These are phyloP conservation scores for Chlamydomonas incerta DNA, from an alignment of 139 green algal species.

Conservation along the genomic window DNA sequence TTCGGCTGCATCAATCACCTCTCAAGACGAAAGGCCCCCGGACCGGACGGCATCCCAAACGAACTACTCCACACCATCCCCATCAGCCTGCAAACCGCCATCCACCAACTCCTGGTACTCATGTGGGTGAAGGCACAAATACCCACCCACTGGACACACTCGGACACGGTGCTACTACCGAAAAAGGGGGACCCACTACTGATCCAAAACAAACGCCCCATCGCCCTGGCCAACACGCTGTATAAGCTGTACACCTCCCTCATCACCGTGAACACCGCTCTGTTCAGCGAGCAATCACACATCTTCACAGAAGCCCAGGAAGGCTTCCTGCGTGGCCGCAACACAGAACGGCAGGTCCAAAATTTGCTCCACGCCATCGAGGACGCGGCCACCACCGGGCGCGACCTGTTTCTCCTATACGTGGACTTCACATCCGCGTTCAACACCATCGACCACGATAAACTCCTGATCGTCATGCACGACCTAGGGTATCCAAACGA, in stretches of 20 bases:
- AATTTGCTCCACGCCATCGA: too few relatives aligned
- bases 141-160: conserved; percentile 49
- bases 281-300: conserved; percentile 61
- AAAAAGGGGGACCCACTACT: too few relatives aligned
- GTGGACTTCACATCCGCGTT: too few relatives aligned
- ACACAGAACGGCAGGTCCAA: too few relatives aligned
- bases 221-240: too few relatives aligned
- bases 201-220: too few relatives aligned
- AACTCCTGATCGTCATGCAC: background rate
- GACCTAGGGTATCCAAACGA: background rate
- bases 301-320: conserved; percentile 37
- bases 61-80: conserved; percentile 42
- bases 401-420: too few relatives aligned
- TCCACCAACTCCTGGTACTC: background rate
- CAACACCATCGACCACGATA: background rate
- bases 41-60: background rate
- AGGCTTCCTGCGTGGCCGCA: background rate
- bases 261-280: conserved; percentile 42
- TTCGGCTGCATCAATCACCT: too few relatives aligned
- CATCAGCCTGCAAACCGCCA: conserved; percentile 33
- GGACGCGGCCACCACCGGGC: background rate
- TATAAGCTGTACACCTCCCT: too few relatives aligned
- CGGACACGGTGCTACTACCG: conserved; percentile 49
- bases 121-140: conserved; percentile 55
- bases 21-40: background rate